phyloP scores from a whole-genome alignment of 345 rosid species.

The Acer saccharum region DNA sequence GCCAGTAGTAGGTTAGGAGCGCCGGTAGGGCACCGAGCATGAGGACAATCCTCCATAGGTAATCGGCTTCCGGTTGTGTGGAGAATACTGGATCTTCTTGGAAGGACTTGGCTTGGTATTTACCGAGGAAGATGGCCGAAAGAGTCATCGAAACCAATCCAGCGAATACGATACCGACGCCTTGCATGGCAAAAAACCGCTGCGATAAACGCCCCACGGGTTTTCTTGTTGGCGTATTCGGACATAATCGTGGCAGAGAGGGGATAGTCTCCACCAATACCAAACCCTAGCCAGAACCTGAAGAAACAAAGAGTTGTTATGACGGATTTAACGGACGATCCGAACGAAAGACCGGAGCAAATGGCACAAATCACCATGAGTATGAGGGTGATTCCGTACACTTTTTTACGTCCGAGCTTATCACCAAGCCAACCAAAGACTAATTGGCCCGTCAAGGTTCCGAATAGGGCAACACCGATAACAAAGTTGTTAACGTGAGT shows the following conservation, averaged over 20 bases:
- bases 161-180: constrained; percentile 56
- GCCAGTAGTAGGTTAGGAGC: constrained; percentile 48
- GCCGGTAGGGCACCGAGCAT: constrained; percentile 65
- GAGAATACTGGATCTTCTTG: constrained; percentile 21
- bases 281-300: constrained; percentile 77
- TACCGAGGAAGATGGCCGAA: constrained; percentile 33
- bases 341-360: constrained; percentile 62
- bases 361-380: constrained; percentile 62
- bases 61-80: constrained; percentile 52
- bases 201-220: constrained; percentile 58
- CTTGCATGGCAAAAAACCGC: constrained; percentile 74
- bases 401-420: constrained; percentile 63
- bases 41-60: constrained; percentile 53
- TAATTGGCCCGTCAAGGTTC: constrained; percentile 59
- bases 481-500: constrained; percentile 39
- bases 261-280: constrained; percentile 86
- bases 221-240: constrained; percentile 61
- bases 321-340: constrained; percentile 37
- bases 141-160: constrained; percentile 47
- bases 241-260: constrained; percentile 79
- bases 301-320: constrained; percentile 65
- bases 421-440: constrained; percentile 73
- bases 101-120: constrained; percentile 10
- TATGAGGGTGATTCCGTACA: constrained; percentile 58
- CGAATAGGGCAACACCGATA: constrained; percentile 58